Base-by-base conservation (phyloP, 2,329 filamentous ascomycete species). In the Verticillium albo-atrum region DNA sequence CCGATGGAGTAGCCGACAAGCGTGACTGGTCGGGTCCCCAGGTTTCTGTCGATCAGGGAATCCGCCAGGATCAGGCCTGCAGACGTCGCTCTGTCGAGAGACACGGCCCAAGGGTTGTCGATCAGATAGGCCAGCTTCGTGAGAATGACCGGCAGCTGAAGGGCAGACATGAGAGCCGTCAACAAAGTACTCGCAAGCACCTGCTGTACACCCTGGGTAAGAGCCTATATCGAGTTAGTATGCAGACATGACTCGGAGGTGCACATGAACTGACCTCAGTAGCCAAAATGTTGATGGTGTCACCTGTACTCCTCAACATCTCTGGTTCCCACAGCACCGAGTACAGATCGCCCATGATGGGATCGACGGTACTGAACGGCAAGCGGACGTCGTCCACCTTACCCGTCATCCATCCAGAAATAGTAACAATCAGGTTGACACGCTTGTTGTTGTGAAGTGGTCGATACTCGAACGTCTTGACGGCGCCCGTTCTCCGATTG, bases 81-180 rank as follows among this genome's bases (percentile, higher is more conserved):
- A 59, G 91, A 83, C 68, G 90, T 93, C 30, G 95, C 95, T 67
- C 95, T 87, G 68, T 95, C 92, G 55, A 97, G 84, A 1, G 95
- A 98, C n/a, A 97, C 93, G 27, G 90, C 92, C 95, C 95, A 99
- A 0, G 95, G 95, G 70, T 99, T 99, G 74, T 99, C 95, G 65
- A 99, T 97, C 23, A 99, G 82, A 70, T 99, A 99, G 1, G 94
- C 87, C 10, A 99, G 84, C 72, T 99, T 99, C 0, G 94, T 93
- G 52, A 99, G 79, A 28, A 97, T 89, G 50, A 99, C 85, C 2
- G 95, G 95, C n/a, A 97, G 78, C 72, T 96, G 92, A 56, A 99
- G 79, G 34, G 93, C 92, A 47, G 93, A 89, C 94, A 99, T 98
- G 32, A 99, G 80, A 65, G 89, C 86, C 57, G 93, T 86, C 17